These are phyloP conservation scores for Pseudogymnoascus sp. DNA, from an alignment of 2,329 filamentous ascomycete genomes.

Conservation along the genomic window DNA sequence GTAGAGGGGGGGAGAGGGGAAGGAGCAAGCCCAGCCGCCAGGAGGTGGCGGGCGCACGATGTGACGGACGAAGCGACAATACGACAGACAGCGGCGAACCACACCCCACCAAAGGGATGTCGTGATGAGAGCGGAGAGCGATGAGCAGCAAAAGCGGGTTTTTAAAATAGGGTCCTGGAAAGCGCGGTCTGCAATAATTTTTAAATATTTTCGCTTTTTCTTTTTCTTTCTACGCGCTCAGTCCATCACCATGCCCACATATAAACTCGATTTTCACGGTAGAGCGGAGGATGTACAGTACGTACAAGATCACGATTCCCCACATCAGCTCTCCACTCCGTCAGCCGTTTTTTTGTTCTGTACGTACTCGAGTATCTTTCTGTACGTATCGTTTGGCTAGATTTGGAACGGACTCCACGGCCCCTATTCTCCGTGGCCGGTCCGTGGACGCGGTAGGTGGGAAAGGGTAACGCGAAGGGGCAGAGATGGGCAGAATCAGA, in stretches of 20 bases:
- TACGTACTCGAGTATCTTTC: not conserved
- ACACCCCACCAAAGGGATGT: slow-evolving; percentile 60
- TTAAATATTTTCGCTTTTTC: slow-evolving; percentile 14
- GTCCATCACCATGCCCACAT: not conserved
- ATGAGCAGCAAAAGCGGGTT: not conserved
- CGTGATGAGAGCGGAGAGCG: slow-evolving; percentile 56
- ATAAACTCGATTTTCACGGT: slow-evolving; percentile 5
- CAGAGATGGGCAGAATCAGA: not conserved
- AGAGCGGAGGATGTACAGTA: not conserved
- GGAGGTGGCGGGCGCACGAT: no score
- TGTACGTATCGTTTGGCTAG: not conserved
- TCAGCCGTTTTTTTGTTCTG: not conserved
- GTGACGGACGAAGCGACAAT: not conserved
- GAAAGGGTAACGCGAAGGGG: not conserved
- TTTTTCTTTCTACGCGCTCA: not conserved
- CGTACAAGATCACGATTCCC: not conserved
- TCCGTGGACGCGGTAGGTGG: not conserved
- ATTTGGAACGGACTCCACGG: not conserved
- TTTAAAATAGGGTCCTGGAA: not conserved
- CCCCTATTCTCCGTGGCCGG: slow-evolving; percentile 2
- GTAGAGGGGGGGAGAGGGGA: not conserved
- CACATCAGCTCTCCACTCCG: not conserved
- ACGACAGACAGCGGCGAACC: slow-evolving; percentile 24
- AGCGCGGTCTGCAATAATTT: not conserved
- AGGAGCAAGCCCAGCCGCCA: not conserved